Base-by-base conservation (phyloP, 192 early-diverging fungal species). In the Dissophora globulifera region DNA sequence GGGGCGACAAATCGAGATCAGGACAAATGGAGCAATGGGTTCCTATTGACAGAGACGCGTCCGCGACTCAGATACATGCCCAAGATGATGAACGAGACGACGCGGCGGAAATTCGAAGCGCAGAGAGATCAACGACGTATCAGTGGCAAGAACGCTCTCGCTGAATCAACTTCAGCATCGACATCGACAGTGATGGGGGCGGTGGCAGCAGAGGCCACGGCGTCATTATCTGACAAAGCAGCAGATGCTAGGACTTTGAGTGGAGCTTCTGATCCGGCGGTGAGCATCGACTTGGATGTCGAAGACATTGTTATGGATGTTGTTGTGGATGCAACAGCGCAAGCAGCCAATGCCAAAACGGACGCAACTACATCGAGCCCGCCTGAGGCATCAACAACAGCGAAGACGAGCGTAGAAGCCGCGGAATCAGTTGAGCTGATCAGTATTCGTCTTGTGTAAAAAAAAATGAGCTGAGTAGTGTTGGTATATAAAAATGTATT, bases 31-130 rank as follows among this genome's bases (percentile, higher is more conserved):
- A 48, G 32, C 26, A 66, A 65, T 9, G 72, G 63, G 8, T 76
- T 56, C 31, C 26, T 76, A 1, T 35, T 76, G 56, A 67, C 72
- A 25, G 63, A 76, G 40, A 76, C 72, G 20, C 20, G 47, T 16
- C 72, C 72, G 4, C 62, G 72, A 12, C 35, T 76, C 26, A 19
- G 72, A 26, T 76, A 67, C 20, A 65, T 76, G 64, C 72, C 72
- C 58, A 76, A 76, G 46, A 58, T 76, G 30, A 31, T 76, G 58
- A 76, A 56, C n/a, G 72, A 60, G 5, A 15, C 43, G 11, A 42
- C 35, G 8, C 56, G 32, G 33, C 27, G 52, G 26, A 66, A 61
- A 42, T 45, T 67, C 1, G 52, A 66, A 9, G 35, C 32, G 1
- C 72, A 67, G 26, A 29, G 48, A n/a, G 2, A 25, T 29, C 25